A percentile compares a stretch with the other conserved stretches of the same genome.
phyloP scores from a whole-genome alignment of 495 filamentous ascomycete genomes.

The Aspergillus saccharolyticus region DNA sequence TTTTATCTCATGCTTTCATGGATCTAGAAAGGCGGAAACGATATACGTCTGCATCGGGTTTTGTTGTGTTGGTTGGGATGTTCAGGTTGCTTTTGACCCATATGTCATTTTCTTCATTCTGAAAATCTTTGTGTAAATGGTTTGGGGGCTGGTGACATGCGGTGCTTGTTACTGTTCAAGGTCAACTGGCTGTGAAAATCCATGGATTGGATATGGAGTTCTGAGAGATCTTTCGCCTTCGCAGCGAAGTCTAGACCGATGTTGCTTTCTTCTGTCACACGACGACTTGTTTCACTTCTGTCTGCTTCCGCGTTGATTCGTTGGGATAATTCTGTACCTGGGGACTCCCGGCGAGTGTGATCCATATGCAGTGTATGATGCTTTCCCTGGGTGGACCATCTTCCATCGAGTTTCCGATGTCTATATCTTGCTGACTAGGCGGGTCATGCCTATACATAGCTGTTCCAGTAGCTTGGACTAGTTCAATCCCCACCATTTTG shows the following conservation, averaged over 20 bases:
- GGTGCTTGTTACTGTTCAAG: constrained; percentile 30
- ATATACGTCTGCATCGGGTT: constrained; percentile 52
- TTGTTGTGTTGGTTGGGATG: constrained; percentile 38
- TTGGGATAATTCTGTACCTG: constrained; percentile 16
- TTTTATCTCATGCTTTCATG: constrained; percentile 33
- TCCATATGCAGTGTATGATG: constrained; percentile 25
- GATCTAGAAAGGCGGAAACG: constrained; percentile 51
- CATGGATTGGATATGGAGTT: constrained; percentile 44
- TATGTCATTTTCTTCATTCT: constrained; percentile 29
- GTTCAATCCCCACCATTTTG: not conserved
- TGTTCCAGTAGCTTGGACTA: constrained; percentile 12
- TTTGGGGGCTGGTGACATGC: constrained; percentile 35
- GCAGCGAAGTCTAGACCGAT: constrained; percentile 34
- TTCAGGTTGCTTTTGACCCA: constrained; percentile 25
- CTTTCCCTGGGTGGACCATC: constrained; percentile 23
- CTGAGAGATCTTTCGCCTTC: constrained; percentile 31
- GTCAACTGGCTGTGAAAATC: constrained; percentile 39
- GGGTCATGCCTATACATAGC: constrained; percentile 12
- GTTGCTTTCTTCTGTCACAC: constrained; percentile 24
- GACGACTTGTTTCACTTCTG: constrained; percentile 18
- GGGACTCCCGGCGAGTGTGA: constrained; percentile 28
- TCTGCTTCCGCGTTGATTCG: constrained; percentile 23
- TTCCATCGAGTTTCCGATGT: constrained; percentile 26
- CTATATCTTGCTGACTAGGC: constrained; percentile 16
- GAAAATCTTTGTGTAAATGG: constrained; percentile 38